Conservation (phyloP, 441 rosid species). For the Dalechampia spathulata region DNA sequence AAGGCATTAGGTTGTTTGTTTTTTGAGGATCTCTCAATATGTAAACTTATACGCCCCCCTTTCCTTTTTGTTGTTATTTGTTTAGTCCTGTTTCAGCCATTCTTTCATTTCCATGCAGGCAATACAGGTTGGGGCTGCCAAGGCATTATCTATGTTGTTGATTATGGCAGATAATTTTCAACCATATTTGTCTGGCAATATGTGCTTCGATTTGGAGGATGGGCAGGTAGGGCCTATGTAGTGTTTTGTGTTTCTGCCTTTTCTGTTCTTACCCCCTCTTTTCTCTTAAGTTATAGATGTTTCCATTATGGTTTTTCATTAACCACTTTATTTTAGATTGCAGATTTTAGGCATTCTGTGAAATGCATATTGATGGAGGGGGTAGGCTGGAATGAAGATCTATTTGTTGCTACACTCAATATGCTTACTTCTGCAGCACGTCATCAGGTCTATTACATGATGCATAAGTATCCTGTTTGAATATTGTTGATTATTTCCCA, state of each 20-base stretch:
- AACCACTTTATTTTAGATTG: constrained; percentile 40
- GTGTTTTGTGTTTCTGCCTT: constrained; percentile 13
- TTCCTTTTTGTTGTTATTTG: neutral
- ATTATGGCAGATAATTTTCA: constrained; percentile 49
- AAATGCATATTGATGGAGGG: constrained; percentile 37
- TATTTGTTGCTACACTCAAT: constrained; percentile 47
- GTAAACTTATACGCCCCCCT: neutral
- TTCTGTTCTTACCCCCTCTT: constrained; percentile 13
- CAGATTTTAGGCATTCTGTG: constrained; percentile 51
- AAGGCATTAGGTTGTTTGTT: neutral
- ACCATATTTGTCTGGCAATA: constrained; percentile 38
- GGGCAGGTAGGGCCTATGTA: constrained; percentile 43
- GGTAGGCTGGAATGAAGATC: constrained; percentile 51
- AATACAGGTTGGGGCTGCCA: constrained; percentile 71
- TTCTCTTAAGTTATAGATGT: neutral
- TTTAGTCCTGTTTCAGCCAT: neutral
- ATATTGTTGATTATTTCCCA: neutral
- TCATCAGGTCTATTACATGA: constrained; percentile 56
- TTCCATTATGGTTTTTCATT: constrained; percentile 19
- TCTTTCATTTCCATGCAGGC: constrained; percentile 34
- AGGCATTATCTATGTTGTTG: constrained; percentile 55
- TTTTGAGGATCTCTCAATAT: neutral
- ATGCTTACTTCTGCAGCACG: constrained; percentile 70
- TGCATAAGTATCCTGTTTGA: neutral
- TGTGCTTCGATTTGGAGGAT: constrained; percentile 65